A percentile compares a stretch with the other conserved stretches of the same genome.
phyloP scores from a whole-genome alignment of 345 rosid species.

The Cardamine occulta region DNA sequence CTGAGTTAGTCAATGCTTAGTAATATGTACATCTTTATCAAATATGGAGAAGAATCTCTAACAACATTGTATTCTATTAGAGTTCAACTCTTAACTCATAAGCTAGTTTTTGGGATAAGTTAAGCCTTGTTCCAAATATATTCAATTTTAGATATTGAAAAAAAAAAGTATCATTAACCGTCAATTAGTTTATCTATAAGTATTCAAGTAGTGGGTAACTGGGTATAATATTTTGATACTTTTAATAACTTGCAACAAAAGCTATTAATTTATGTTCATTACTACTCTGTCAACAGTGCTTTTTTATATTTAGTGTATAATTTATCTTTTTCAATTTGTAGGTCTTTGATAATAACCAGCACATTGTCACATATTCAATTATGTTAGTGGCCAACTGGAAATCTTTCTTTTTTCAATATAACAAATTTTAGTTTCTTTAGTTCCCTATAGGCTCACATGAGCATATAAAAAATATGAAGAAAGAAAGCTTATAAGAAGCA shows the following conservation, averaged over 20 bases:
- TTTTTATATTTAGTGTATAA: not conserved
- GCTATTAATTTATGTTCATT: not conserved
- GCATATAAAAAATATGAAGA: not conserved
- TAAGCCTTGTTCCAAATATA: too few species aligned
- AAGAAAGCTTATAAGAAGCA: not conserved
- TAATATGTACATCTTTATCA: not conserved
- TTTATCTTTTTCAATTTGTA: not conserved
- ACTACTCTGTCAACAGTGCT: not conserved
- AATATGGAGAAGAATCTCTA: not conserved
- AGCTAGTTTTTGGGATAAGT: too few species aligned
- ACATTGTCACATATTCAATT: not conserved
- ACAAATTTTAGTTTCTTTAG: not conserved
- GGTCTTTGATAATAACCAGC: not conserved
- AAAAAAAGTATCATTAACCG: not conserved
- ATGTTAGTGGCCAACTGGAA: not conserved
- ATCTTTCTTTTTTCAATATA: not conserved
- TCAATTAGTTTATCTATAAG: not conserved
- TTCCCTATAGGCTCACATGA: constrained; percentile 5
- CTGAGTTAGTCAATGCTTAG: not conserved
- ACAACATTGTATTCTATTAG: not conserved
- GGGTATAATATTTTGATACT: not conserved
- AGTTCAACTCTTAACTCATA: too few species aligned
- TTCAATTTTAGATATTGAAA: not conserved
- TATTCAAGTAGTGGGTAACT: not conserved
- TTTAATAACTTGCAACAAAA: not conserved